These are phyloP conservation scores for Epichloe brachyelytri DNA, from an alignment of 2,329 filamentous ascomycete species.

Conservation along the genomic window DNA sequence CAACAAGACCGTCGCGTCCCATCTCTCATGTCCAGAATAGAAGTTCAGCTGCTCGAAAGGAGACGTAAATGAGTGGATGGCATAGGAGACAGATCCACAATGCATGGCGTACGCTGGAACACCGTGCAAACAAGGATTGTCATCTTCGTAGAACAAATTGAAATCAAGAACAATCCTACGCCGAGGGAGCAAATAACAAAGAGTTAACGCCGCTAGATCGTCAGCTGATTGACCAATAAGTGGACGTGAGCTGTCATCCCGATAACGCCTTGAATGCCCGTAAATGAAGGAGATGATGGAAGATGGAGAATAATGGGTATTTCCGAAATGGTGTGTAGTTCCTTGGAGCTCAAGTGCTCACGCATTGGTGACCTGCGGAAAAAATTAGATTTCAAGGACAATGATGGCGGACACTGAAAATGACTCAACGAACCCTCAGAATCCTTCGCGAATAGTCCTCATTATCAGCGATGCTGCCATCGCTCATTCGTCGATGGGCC, in stretches of 20 bases:
- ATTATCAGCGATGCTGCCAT: slow-evolving; percentile 93
- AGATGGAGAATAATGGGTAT: slow-evolving; percentile 15
- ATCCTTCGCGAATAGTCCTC: slow-evolving; percentile 94
- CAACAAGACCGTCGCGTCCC: neutral
- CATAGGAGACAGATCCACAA: neutral
- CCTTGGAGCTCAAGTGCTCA: slow-evolving; percentile 20
- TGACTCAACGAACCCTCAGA: slow-evolving; percentile 58
- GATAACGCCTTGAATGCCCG: slow-evolving; percentile 31
- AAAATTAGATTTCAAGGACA: neutral
- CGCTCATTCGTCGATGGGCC: slow-evolving; percentile 73
- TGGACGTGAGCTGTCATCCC: slow-evolving; percentile 26
- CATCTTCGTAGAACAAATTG: neutral
- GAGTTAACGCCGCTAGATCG: slow-evolving; percentile 25
- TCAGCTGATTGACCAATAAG: slow-evolving; percentile 20
- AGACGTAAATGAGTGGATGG: slow-evolving; percentile 5
- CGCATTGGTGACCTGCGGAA: slow-evolving; percentile 43
- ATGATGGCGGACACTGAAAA: neutral
- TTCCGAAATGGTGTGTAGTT: neutral
- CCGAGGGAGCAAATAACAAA: slow-evolving; percentile 15
- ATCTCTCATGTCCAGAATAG: slow-evolving; percentile 3
- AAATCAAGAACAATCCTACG: slow-evolving; percentile 17
- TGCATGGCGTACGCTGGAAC: neutral
- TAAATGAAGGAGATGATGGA: slow-evolving; percentile 15
- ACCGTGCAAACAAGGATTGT: neutral
- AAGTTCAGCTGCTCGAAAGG: slow-evolving; percentile 1